Evolutionary conservation across 2,329 filamentous ascomycete genomes (phyloP).

Genomic region (Paecilomyces dactylethromorphus): DNA sequence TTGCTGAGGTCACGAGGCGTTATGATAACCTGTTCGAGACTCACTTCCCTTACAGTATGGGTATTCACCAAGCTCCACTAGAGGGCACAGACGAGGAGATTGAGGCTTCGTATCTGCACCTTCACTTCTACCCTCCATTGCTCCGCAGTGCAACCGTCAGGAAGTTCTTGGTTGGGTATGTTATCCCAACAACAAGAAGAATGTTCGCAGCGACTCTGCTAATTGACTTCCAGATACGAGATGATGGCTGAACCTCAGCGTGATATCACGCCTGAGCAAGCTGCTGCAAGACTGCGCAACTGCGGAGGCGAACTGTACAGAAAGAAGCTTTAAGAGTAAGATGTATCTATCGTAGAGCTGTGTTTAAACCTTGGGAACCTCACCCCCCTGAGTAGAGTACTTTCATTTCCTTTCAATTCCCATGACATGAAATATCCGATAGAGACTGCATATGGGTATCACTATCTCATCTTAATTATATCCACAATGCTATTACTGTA

Average conservation of each 20-base stretch:
- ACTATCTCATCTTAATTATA: neutral
- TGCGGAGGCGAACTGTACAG: constrained; percentile 82
- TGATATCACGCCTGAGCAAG: constrained; percentile 96
- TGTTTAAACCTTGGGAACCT: neutral
- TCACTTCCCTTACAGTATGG: constrained; percentile 94
- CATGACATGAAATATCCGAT: neutral
- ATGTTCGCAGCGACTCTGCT: constrained; percentile 1
- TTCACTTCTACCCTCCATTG: constrained; percentile 96
- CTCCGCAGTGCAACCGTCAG: constrained; percentile 86
- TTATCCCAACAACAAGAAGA: constrained; percentile 9
- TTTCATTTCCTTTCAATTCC: neutral
- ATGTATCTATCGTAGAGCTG: neutral
- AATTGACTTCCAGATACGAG: constrained; percentile 59
- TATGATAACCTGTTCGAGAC: constrained; percentile 98
- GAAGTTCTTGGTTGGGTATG: constrained; percentile 83
- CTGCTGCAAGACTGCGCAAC: constrained; percentile 66
- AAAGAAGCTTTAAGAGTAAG: constrained; percentile 46
- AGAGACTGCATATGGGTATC: neutral
- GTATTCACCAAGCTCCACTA: constrained; percentile 90
- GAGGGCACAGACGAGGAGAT: constrained; percentile 75
- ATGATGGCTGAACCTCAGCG: constrained; percentile 96
- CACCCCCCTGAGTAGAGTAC: neutral
- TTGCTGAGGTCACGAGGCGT: constrained; percentile 80
- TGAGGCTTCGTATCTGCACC: constrained; percentile 83
- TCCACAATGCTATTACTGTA: neutral